Conservation (phyloP, 345 rosid genomes). For the Sonneratia alba region DNA sequence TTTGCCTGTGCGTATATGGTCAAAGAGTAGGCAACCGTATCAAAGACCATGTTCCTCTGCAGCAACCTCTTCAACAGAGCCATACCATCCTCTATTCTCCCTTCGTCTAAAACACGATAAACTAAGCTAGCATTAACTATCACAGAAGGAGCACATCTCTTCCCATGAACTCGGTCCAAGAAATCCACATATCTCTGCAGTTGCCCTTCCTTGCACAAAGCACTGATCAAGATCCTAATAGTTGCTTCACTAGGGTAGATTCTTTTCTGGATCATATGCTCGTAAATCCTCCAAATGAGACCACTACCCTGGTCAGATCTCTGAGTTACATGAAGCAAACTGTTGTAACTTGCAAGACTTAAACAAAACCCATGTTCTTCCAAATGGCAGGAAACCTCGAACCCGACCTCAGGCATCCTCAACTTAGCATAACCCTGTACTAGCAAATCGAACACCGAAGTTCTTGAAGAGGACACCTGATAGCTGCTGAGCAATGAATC, state of each 20-base stretch:
- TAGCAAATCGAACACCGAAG: conserved; percentile 54
- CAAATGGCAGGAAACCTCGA: conserved; percentile 39
- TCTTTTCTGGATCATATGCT: conserved; percentile 40
- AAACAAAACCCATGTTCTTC: conserved; percentile 39
- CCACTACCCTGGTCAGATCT: conserved; percentile 35
- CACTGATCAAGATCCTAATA: conserved; percentile 34
- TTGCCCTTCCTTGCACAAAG: conserved; percentile 69
- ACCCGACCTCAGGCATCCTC: conserved; percentile 47
- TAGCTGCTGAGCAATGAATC: conserved; percentile 45
- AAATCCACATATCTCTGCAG: conserved; percentile 36
- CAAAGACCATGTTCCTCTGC: conserved; percentile 58
- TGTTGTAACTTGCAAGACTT: conserved; percentile 45
- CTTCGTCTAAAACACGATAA: conserved; percentile 41
- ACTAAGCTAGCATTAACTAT: conserved; percentile 52
- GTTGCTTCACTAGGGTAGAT: conserved; percentile 45
- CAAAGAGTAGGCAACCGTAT: conserved; percentile 60
- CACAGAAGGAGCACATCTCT: conserved; percentile 54
- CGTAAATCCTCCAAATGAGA: conserved; percentile 65
- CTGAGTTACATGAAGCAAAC: conserved; percentile 41
- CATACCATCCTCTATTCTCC: conserved; percentile 37
- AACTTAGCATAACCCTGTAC: conserved; percentile 60
- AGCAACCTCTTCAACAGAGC: conserved; percentile 55
- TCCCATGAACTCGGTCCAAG: conserved; percentile 55
- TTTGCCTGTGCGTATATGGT: conserved; percentile 35
- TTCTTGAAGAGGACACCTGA: conserved; percentile 27